Evolutionary conservation across 2,329 filamentous ascomycete species (phyloP).

Genomic region (Acrodontium crateriforme): DNA sequence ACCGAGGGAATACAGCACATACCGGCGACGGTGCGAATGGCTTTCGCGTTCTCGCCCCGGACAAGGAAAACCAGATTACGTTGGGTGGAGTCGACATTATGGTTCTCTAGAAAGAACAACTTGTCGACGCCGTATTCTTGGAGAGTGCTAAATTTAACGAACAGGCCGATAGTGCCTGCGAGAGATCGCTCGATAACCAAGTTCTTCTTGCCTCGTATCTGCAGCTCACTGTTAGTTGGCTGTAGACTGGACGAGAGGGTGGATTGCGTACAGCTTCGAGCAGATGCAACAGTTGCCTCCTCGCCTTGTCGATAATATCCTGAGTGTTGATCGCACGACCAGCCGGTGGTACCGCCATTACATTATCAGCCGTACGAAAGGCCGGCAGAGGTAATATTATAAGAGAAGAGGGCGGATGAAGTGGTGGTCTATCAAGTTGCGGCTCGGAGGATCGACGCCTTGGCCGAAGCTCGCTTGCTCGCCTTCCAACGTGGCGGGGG

Average conservation of each 20-base stretch:
- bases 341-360: conserved; percentile 26
- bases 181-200: conserved; percentile 83
- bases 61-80: conserved; percentile 91
- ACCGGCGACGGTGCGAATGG: conserved; percentile 82
- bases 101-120: conserved; percentile 91
- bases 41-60: conserved; percentile 73
- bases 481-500: no score
- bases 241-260: background rate
- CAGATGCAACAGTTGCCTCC: conserved; percentile 77
- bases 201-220: conserved; percentile 99
- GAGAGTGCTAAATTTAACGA: conserved; percentile 88
- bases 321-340: conserved; percentile 62
- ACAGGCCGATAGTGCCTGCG: conserved; percentile 74
- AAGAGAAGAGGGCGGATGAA: background rate
- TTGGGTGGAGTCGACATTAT: conserved; percentile 87
- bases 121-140: conserved; percentile 98
- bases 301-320: conserved; percentile 66
- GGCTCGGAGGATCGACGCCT: no score
- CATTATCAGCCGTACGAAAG: conserved; percentile 7
- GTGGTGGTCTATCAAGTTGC: background rate
- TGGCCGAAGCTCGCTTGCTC: no score
- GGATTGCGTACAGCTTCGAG: conserved; percentile 79
- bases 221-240: conserved; percentile 7
- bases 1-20: conserved; percentile 23
- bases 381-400: no score